phyloP scores from a whole-genome alignment of 345 rosid genomes.

The Heritiera littoralis region DNA sequence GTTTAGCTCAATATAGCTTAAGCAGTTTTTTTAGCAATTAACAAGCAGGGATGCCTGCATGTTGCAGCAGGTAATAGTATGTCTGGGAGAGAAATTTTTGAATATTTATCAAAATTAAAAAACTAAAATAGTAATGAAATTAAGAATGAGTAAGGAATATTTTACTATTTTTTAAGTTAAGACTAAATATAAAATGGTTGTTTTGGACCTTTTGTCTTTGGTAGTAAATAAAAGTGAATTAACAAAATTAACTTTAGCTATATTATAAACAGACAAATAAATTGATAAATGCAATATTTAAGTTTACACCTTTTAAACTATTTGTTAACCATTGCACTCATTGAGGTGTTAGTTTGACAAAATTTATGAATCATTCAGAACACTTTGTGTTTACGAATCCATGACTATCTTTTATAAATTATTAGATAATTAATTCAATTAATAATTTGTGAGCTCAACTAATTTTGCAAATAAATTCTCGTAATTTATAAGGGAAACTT shows the following conservation, averaged over 20 bases:
- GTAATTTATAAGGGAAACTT: neutral
- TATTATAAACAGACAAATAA: neutral
- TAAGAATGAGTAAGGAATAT: neutral
- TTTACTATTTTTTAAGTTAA: neutral
- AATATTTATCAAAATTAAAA: neutral
- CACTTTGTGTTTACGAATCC: neutral
- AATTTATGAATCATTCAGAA: neutral
- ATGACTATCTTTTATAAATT: neutral
- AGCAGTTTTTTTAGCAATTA: constrained; percentile 1
- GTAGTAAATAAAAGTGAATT: neutral
- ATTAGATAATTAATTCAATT: neutral
- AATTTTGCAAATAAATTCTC: neutral
- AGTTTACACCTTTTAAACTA: neutral
- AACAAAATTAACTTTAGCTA: neutral
- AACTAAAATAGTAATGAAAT: neutral
- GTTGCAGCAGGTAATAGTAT: neutral
- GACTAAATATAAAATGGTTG: neutral
- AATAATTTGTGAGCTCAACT: neutral
- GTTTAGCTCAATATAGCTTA: neutral
- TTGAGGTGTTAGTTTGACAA: neutral
- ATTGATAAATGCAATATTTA: constrained; percentile 7
- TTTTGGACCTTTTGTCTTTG: neutral
- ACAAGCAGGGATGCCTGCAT: neutral
- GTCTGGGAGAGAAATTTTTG: neutral
- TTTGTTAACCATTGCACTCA: neutral